phyloP scores from a whole-genome alignment of 2,329 filamentous ascomycete species.

The Xylariaceae sp. region DNA sequence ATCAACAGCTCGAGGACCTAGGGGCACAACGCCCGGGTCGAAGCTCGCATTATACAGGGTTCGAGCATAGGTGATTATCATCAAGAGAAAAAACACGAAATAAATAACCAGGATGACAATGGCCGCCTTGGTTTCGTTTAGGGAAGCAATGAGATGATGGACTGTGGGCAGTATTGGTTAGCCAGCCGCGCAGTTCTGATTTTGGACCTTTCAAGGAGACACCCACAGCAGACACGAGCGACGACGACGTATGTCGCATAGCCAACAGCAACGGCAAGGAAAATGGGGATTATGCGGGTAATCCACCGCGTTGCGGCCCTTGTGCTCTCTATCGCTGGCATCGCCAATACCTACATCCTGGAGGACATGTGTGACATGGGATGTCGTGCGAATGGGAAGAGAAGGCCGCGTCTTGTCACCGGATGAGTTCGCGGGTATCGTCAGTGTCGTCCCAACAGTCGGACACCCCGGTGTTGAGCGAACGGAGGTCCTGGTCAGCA shows the following conservation, averaged over 20 bases:
- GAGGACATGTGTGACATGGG: not conserved
- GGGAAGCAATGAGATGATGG: conserved; percentile 59
- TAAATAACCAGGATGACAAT: conserved; percentile 69
- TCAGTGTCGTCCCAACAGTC: conserved; percentile 1
- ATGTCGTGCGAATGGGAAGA: not conserved
- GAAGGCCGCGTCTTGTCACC: not conserved
- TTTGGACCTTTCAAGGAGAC: not conserved
- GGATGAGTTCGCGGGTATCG: not conserved
- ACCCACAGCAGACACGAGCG: conserved; percentile 63
- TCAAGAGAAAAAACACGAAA: conserved; percentile 65
- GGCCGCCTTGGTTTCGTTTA: conserved; percentile 52
- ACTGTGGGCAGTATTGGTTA: conserved; percentile 44
- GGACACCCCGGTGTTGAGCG: not conserved
- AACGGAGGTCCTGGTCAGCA: not conserved
- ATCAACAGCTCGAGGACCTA: conserved; percentile 44
- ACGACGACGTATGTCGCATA: conserved; percentile 71
- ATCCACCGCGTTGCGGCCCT: conserved; percentile 52
- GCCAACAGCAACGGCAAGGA: conserved; percentile 62
- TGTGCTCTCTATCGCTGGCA: conserved; percentile 35
- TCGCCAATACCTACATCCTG: conserved; percentile 28
- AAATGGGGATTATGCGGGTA: conserved; percentile 63
- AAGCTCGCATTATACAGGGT: conserved; percentile 63
- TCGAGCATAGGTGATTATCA: conserved; percentile 65
- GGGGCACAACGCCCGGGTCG: conserved; percentile 70
- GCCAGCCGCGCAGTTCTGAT: conserved; percentile 6